These are phyloP conservation scores for Boletellus dicymbophilus DNA, from an alignment of 1,284 basidiomycete genomes.

Conservation along the genomic window DNA sequence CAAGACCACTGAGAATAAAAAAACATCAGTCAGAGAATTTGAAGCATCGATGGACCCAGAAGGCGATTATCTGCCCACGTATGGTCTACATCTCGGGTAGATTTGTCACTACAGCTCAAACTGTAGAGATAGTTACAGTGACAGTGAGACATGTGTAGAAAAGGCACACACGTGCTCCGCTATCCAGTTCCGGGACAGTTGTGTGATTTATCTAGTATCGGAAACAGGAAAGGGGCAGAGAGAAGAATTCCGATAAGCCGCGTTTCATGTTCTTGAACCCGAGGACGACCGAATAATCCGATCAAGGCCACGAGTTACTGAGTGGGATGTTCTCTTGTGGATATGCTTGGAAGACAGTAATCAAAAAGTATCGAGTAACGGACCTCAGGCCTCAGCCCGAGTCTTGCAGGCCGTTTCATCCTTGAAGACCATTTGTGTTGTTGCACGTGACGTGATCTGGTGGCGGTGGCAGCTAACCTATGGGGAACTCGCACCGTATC, in stretches of 20 bases:
- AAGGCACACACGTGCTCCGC: background rate
- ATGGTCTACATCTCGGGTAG: conserved; percentile 1
- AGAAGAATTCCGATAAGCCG: background rate
- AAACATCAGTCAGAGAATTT: background rate
- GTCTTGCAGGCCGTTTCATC: too few species aligned
- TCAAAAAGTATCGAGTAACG: too few species aligned
- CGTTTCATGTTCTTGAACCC: conserved; percentile 17
- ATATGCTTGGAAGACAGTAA: too few species aligned
- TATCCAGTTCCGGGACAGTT: background rate
- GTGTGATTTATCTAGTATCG: conserved; percentile 1
- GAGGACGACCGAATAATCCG: conserved; percentile 3
- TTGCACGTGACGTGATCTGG: too few species aligned
- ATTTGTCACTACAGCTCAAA: conserved; percentile 7
- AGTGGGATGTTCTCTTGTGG: too few species aligned
- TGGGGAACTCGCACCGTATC: too few species aligned
- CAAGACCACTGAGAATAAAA: background rate
- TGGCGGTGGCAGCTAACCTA: too few species aligned
- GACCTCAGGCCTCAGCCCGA: too few species aligned
- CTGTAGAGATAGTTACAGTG: background rate
- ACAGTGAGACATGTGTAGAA: conserved; percentile 1
- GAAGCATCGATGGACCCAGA: background rate
- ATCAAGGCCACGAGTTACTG: too few species aligned
- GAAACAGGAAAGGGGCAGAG: conserved; percentile 2
- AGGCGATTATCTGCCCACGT: background rate
- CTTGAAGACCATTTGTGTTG: too few species aligned